Percentiles rank a stretch among this genome's conserved stretches.
phyloP scores from a whole-genome alignment of 257 asterid species.

The Solanum neorickii region DNA sequence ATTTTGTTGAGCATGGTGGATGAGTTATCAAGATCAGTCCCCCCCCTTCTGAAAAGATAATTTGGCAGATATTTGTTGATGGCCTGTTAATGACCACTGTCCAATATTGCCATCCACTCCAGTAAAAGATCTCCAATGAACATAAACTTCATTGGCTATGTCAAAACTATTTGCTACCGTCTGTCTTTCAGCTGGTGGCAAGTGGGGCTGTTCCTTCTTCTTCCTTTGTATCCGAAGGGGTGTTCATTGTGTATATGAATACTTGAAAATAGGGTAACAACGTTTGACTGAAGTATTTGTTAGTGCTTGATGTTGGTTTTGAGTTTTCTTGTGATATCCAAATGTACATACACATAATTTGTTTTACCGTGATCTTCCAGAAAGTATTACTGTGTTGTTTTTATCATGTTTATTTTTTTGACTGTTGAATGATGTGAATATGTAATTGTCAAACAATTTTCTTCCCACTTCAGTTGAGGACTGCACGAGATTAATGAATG shows the following conservation, averaged over 20 bases:
- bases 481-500: neutral
- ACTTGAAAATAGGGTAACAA: neutral
- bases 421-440: neutral
- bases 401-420: neutral
- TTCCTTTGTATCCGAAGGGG: neutral
- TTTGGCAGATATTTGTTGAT: neutral
- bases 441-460: neutral
- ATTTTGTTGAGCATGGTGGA: neutral
- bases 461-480: neutral
- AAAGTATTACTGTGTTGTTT: neutral
- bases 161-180: neutral
- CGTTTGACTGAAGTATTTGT: neutral
- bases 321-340: neutral
- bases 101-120: neutral
- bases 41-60: neutral
- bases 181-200: neutral
- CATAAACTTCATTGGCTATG: neutral
- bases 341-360: neutral
- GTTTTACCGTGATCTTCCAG: neutral
- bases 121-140: neutral
- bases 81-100: neutral
- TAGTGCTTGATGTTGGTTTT: neutral
- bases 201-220: neutral
- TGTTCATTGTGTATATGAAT: neutral
- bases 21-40: neutral